Evolutionary conservation across 371 early-diverging fungal genomes (phyloP), one percentile per base, ranked within the genome.

Genomic region (Mucor racemosus): DNA sequence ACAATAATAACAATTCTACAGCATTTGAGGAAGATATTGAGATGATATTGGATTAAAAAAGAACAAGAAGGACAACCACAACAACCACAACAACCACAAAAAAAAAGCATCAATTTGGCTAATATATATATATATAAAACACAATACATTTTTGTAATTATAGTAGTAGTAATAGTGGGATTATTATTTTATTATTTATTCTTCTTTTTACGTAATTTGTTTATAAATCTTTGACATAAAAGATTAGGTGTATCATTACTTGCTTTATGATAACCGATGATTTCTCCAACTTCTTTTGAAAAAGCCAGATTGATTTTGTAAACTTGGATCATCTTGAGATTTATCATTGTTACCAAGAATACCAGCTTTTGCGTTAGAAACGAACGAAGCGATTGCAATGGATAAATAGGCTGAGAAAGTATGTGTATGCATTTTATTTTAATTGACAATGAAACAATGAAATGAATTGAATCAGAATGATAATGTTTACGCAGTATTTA

Each of bases 31-130:
- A 70, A 26, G 65, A 58, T 26, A 62, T 56, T 31, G 70, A 70
- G 36, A 70, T 70, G 70, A 53, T 65, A 19, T 58, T 70, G 53
- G 70, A 65, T 19, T 70, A 70, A 65, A 39, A 39, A 11, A 26
- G 13, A 14, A n/a, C n/a, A 15, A n/a, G 26, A 26, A 26, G 26
- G 3, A 26, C 26, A 26, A 26, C 26, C 1, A 26, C 26, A 26
- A 26, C 26, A 26, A 26, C 26, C 1, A 26, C 26, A 26, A 26
- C 26, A 26, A 26, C 26, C 1, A 26, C 26, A n/a, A 44, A 44
- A 46, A 46, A 46, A 46, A 46, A 46, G 9, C 46, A 46, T 46
- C n/a, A 8, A 46, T 19, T 7, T 7, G 17, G 4, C 8, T 8
- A 17, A 44, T 10, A 17, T 44, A 44, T 6, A 14, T 31, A 53